Conservation (phyloP, 2,329 filamentous ascomycete genomes). For the Phialocephala subalpina region DNA sequence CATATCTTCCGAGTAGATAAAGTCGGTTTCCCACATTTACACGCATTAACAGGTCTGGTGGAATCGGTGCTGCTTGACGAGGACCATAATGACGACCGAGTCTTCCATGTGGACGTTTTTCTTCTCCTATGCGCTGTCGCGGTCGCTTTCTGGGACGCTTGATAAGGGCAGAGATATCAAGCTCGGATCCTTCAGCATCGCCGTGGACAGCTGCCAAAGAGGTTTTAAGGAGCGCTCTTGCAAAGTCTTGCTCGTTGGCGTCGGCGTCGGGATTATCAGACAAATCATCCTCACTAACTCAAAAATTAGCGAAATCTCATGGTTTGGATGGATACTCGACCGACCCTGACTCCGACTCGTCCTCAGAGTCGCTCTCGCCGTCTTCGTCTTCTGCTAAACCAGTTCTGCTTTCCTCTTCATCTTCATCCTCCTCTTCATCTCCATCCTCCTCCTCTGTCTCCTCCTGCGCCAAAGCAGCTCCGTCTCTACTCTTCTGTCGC, state of each 20-base stretch:
- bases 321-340: not conserved
- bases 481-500: not conserved
- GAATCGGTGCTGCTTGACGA: conserved; percentile 69
- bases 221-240: too few species aligned
- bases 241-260: not conserved
- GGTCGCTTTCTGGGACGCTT: not conserved
- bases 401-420: too few species aligned
- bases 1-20: conserved; percentile 69
- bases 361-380: not conserved
- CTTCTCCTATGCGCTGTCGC: conserved; percentile 2
- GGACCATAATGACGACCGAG: conserved; percentile 44
- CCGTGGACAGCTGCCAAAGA: not conserved
- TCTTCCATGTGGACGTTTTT: not conserved
- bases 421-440: too few species aligned
- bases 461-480: not conserved
- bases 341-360: not conserved
- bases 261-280: conserved; percentile 9
- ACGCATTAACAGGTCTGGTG: conserved; percentile 74
- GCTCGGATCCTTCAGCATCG: not conserved
- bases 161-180: not conserved
- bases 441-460: too few species aligned
- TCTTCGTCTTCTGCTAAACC: too few species aligned
- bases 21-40: conserved; percentile 73
- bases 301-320: not conserved
- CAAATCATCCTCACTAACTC: conserved; percentile 22